phyloP scores from a whole-genome alignment of 768 basidiomycete species.

The Hydnum rufescens region DNA sequence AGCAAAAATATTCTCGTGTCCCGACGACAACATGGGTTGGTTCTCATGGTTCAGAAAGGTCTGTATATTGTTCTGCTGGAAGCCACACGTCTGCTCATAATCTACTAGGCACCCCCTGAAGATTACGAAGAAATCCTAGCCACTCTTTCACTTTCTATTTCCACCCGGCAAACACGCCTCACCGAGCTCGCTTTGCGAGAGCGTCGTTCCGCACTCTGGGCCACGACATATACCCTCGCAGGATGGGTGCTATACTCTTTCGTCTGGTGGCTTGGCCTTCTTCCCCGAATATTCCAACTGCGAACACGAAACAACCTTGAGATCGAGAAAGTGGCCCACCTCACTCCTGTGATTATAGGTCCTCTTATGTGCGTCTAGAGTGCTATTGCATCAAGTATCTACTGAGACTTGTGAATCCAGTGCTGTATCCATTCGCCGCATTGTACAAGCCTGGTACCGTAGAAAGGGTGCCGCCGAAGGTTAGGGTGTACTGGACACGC shows the following conservation, averaged over 20 bases:
- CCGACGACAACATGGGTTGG: background rate
- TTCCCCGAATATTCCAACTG: constrained; percentile 7
- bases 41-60: constrained; percentile 3
- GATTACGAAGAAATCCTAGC: constrained; percentile 64
- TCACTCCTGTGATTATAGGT: constrained; percentile 43
- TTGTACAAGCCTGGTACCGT: constrained; percentile 70
- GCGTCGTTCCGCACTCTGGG: constrained; percentile 52
- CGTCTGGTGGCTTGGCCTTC: constrained; percentile 15
- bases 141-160: constrained; percentile 43
- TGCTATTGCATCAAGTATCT: too few species aligned
- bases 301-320: constrained; percentile 6
- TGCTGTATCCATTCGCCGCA: constrained; percentile 55
- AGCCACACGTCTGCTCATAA: background rate
- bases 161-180: constrained; percentile 50
- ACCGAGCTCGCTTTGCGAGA: constrained; percentile 76
- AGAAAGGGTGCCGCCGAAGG: constrained; percentile 67
- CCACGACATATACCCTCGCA: constrained; percentile 59
- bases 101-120: constrained; percentile 23
- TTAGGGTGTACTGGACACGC: constrained; percentile 14
- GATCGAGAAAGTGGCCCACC: constrained; percentile 19
- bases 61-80: background rate
- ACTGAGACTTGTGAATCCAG: constrained; percentile 19
- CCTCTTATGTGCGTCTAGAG: constrained; percentile 49
- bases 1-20: background rate
- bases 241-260: constrained; percentile 33